Base-by-base conservation (phyloP, 306 rosid genomes). In the Gastrolobium bilobum region DNA sequence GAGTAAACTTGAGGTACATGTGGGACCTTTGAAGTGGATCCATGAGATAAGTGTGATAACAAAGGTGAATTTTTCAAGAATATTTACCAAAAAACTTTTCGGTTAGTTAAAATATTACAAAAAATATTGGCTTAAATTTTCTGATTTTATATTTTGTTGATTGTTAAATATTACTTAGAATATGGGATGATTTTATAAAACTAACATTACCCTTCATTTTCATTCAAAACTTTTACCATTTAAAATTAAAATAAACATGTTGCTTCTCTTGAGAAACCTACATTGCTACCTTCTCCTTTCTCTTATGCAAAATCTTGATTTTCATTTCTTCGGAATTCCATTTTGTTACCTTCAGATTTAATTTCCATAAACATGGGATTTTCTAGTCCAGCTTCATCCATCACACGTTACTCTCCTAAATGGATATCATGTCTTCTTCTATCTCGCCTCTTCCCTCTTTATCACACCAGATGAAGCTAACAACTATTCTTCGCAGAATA, bases 261-360 rank as follows among this genome's bases (percentile, higher is more conserved):
- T 29, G 88, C 86, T 79, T 88, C 97, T 75, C 86, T 84, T 6
- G 87, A 70, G 78, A 88, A 89, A 69, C 83, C 88, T 70, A 86
- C 90, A 64, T 75, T 61, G 82, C 92, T 89, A 40, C 83, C 90
- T 76, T 88, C 90, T 10, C 88, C 91, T 75, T 85, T 85, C 70
- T 86, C 91, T 71, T 84, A 65, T 57, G 83, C 79, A 65, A 78
- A 89, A 75, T 78, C 78, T 37, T 75, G 81, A 78, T 80, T 79
- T 60, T 73, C 91, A 71, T 80, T 81, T 78, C 56, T 80, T n/a
- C 60, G 84, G 83, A 78, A 56, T 59, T 77, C 86, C 53, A 71
- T 54, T 37, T 30, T 85, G 74, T 68, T 66, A 34, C 83, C 87
- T 73, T 84, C 85, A 15, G 89, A 68, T 61, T 87, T 86, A 77